Percentiles rank a stretch among this genome's conserved stretches.
phyloP scores from a whole-genome alignment of 2,329 filamentous ascomycete genomes.

The Cytospora piceae region DNA sequence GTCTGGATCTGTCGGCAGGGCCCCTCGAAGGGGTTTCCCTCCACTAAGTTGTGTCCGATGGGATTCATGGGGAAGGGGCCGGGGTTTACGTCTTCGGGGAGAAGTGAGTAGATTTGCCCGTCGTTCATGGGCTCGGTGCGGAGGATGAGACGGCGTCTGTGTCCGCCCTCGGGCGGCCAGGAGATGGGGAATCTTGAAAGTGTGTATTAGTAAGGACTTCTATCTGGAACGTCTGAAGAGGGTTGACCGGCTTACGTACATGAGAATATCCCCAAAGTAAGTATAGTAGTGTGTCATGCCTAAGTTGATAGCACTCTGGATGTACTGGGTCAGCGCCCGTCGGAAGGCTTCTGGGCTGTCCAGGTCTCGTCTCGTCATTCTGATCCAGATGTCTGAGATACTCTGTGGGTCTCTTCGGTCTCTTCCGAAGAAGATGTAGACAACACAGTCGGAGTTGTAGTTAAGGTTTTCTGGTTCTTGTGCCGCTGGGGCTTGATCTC shows the following conservation, averaged over 20 bases:
- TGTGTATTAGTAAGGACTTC: background rate
- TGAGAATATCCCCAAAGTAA: slow-evolving; percentile 11
- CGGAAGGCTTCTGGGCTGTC: background rate
- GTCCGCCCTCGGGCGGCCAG: background rate
- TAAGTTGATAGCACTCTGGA: background rate
- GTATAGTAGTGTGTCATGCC: slow-evolving; percentile 16
- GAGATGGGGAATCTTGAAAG: slow-evolving; percentile 4
- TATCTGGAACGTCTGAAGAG: background rate
- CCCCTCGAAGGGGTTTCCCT: background rate
- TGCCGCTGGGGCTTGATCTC: background rate
- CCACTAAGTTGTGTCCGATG: background rate
- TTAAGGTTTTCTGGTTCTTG: background rate
- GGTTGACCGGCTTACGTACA: background rate
- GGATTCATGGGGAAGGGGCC: background rate
- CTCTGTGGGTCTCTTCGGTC: background rate
- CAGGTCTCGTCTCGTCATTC: background rate
- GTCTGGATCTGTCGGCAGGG: background rate
- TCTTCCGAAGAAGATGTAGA: slow-evolving; percentile 1
- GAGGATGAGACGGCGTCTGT: background rate
- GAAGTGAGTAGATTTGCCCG: slow-evolving; percentile 6
- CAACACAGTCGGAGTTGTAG: slow-evolving; percentile 1
- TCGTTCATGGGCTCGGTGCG: slow-evolving; percentile 4
- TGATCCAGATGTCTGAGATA: background rate
- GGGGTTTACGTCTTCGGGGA: background rate
- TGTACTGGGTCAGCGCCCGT: background rate